phyloP scores from a whole-genome alignment of 768 basidiomycete genomes.

The Inosperma sp. region DNA sequence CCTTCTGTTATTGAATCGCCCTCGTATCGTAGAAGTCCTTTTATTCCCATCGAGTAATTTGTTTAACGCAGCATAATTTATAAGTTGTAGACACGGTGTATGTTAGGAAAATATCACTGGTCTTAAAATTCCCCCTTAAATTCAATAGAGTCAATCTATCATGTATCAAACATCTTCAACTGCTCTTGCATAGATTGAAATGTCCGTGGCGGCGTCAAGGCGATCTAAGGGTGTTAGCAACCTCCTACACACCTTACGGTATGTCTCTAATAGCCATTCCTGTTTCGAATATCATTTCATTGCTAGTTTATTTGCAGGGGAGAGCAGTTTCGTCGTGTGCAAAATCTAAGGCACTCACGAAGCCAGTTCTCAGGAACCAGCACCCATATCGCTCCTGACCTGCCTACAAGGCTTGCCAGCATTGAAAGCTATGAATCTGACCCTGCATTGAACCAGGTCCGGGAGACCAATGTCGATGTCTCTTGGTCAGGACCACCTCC shows the following conservation, averaged over 20 bases:
- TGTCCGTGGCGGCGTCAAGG: not conserved
- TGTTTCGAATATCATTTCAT: not conserved
- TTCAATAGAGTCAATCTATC: no score
- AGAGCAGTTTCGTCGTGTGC: slow-evolving; percentile 64
- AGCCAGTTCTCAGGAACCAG: slow-evolving; percentile 27
- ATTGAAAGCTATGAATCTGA: slow-evolving; percentile 10
- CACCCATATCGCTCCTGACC: slow-evolving; percentile 39
- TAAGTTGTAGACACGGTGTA: no score
- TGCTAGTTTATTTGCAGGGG: no score
- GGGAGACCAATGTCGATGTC: slow-evolving; percentile 3
- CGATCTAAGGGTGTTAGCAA: slow-evolving; percentile 38
- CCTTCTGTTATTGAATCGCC: slow-evolving; percentile 69
- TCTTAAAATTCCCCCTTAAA: no score
- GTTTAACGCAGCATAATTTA: slow-evolving; percentile 10
- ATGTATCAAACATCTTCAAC: no score
- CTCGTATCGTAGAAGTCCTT: slow-evolving; percentile 71
- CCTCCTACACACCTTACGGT: slow-evolving; percentile 52
- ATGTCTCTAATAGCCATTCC: slow-evolving; percentile 8
- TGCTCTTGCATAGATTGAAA: no score
- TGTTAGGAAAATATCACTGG: no score
- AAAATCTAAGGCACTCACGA: slow-evolving; percentile 46
- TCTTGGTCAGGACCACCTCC: slow-evolving; percentile 46
- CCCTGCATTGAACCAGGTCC: not conserved
- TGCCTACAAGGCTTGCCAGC: slow-evolving; percentile 41
- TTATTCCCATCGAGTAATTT: slow-evolving; percentile 62